Conservation (phyloP, 495 filamentous ascomycete species). For the Xylaria scruposa region DNA sequence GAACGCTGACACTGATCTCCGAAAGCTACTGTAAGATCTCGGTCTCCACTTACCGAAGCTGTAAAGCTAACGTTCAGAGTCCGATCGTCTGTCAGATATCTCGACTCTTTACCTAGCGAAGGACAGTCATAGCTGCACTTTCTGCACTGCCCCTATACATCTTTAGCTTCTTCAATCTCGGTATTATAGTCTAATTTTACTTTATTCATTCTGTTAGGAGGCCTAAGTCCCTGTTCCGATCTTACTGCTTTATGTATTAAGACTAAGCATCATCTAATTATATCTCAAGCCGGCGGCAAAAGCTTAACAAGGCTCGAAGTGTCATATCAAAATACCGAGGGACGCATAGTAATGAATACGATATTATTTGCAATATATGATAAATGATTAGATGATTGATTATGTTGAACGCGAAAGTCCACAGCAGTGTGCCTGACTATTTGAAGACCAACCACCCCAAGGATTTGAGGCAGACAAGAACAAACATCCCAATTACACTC, state of each 20-base stretch:
- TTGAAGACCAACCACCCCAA: background rate
- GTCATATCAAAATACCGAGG: background rate
- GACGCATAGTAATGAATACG: background rate
- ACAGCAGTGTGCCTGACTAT: background rate
- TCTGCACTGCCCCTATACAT: background rate
- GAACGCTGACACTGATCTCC: constrained; percentile 7
- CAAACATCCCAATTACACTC: background rate
- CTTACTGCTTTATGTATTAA: background rate
- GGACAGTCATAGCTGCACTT: background rate
- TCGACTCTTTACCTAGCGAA: background rate
- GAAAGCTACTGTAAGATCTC: background rate
- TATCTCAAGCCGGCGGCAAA: background rate
- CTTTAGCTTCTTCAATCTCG: background rate
- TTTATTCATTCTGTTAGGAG: background rate
- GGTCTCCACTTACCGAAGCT: constrained; percentile 7
- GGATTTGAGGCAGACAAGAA: background rate
- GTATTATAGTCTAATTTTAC: background rate
- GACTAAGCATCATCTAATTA: constrained; percentile 10
- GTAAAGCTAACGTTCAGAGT: background rate
- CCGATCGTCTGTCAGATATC: background rate
- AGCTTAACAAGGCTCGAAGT: background rate
- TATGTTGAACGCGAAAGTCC: background rate
- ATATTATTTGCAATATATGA: background rate
- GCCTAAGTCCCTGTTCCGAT: background rate
- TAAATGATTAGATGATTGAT: background rate